Conservation (phyloP, 2,329 filamentous ascomycete genomes). For the Dothideomycetidae sp. region DNA sequence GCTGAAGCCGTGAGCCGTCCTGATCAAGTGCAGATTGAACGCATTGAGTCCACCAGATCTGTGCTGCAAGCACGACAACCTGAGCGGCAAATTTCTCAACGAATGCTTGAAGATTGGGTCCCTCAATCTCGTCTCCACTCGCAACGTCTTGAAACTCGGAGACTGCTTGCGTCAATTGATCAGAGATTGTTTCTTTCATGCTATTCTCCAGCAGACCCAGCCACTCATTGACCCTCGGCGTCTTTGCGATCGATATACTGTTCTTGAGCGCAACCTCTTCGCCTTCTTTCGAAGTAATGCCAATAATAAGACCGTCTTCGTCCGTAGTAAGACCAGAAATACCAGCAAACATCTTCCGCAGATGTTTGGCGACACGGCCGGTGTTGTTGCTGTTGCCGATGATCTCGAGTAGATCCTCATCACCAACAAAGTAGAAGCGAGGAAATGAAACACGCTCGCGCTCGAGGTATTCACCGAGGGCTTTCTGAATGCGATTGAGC, state of each 20-base stretch:
- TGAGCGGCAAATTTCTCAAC: conserved; percentile 79
- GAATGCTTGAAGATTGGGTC: conserved; percentile 59
- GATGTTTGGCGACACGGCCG: conserved; percentile 88
- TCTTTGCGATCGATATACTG: conserved; percentile 83
- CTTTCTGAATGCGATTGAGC: conserved; percentile 98
- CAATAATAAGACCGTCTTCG: conserved; percentile 76
- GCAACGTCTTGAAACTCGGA: conserved; percentile 71
- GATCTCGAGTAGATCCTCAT: conserved; percentile 95
- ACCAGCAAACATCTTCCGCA: conserved; percentile 99
- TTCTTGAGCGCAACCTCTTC: conserved; percentile 79
- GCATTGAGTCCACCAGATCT: conserved; percentile 82
- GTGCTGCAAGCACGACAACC: conserved; percentile 85
- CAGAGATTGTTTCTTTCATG: conserved; percentile 89
- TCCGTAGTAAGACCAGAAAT: conserved; percentile 82
- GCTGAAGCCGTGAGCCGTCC: conserved; percentile 54
- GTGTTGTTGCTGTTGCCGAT: conserved; percentile 99
- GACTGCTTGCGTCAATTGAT: conserved; percentile 75
- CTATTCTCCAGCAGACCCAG: conserved; percentile 79
- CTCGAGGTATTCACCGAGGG: conserved; percentile 93
- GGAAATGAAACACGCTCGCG: conserved; percentile 96
- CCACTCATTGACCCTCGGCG: conserved; percentile 97
- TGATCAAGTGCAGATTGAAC: conserved; percentile 64
- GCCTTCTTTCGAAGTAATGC: conserved; percentile 89
- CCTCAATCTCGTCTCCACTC: conserved; percentile 54
- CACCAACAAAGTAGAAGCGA: conserved; percentile 97